These are phyloP conservation scores for Phytophthora constricta DNA, from an alignment of 352 stramenopile genomes.

Conservation along the genomic window DNA sequence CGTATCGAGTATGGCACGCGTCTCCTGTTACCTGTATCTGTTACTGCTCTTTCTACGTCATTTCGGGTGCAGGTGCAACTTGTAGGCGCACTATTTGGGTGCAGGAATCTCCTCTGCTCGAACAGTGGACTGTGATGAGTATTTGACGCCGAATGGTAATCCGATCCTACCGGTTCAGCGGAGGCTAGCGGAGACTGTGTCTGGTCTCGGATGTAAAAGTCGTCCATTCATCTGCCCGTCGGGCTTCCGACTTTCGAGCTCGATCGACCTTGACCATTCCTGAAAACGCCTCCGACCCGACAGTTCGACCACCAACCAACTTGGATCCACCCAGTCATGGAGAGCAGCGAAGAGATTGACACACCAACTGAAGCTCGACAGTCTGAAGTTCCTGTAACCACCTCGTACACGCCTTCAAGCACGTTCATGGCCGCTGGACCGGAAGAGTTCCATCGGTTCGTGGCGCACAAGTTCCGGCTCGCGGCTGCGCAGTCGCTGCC, in stretches of 20 bases:
- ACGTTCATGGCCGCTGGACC: conserved; percentile 38
- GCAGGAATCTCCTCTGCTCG: background rate
- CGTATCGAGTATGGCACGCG: no score
- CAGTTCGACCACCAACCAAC: conserved; percentile 1
- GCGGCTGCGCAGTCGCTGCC: conserved; percentile 41
- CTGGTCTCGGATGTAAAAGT: background rate
- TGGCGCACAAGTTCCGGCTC: conserved; percentile 37
- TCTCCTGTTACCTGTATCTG: no score
- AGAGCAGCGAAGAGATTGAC: conserved; percentile 6
- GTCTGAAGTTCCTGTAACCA: background rate
- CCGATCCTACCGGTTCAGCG: conserved; percentile 1
- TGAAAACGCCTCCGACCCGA: conserved; percentile 14
- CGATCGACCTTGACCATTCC: conserved; percentile 28
- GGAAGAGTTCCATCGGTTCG: conserved; percentile 39
- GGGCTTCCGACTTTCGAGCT: conserved; percentile 12
- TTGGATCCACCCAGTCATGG: conserved; percentile 19
- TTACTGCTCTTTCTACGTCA: no score
- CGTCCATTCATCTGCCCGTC: conserved; percentile 2
- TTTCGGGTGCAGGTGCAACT: no score
- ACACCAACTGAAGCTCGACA: conserved; percentile 1
- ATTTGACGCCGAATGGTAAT: background rate
- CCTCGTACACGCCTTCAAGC: conserved; percentile 18
- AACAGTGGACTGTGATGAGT: background rate
- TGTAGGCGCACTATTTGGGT: background rate
- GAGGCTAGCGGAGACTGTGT: conserved; percentile 32